Evolutionary conservation across 2,329 filamentous ascomycete genomes (phyloP).

Genomic region (Cercospora sp.): DNA sequence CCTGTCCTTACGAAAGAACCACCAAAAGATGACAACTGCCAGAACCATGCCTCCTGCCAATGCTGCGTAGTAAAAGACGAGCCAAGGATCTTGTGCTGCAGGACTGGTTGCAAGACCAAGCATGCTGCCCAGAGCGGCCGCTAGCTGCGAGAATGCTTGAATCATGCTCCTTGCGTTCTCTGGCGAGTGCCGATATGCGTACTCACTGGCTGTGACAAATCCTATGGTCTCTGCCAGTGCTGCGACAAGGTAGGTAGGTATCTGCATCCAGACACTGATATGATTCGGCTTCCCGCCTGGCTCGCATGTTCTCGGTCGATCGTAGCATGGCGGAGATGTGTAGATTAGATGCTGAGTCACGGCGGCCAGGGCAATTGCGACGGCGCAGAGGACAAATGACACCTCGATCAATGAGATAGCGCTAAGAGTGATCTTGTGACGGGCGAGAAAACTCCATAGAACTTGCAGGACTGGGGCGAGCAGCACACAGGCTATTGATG

Average conservation of each 20-base stretch:
- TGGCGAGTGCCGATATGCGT: constrained; percentile 48
- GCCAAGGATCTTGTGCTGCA: constrained; percentile 23
- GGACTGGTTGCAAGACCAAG: constrained; percentile 39
- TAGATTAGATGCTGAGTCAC: constrained; percentile 39
- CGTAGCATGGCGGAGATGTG: constrained; percentile 34
- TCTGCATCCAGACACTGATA: constrained; percentile 45
- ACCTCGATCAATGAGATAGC: constrained; percentile 33
- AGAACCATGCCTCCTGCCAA: constrained; percentile 17
- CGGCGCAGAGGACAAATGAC: constrained; percentile 19
- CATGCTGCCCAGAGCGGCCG: constrained; percentile 38
- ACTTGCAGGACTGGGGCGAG: constrained; percentile 16
- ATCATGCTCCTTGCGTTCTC: constrained; percentile 45
- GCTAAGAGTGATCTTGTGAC: constrained; percentile 52
- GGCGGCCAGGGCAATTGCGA: constrained; percentile 13
- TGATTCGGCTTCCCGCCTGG: constrained; percentile 33
- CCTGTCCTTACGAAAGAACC: constrained; percentile 3
- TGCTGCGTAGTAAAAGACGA: constrained; percentile 17
- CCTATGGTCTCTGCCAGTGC: constrained; percentile 48
- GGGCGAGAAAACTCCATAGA: constrained; percentile 30
- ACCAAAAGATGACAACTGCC: constrained; percentile 15
- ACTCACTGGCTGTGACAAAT: constrained; percentile 47
- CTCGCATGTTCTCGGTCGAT: constrained; percentile 41
- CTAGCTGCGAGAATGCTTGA: constrained; percentile 40
- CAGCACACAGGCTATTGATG: constrained; percentile 17
- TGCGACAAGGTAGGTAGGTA: constrained; percentile 44